These are phyloP conservation scores for Pyrus bretschneideri DNA, from an alignment of 306 rosid genomes.

Conservation along the genomic window DNA sequence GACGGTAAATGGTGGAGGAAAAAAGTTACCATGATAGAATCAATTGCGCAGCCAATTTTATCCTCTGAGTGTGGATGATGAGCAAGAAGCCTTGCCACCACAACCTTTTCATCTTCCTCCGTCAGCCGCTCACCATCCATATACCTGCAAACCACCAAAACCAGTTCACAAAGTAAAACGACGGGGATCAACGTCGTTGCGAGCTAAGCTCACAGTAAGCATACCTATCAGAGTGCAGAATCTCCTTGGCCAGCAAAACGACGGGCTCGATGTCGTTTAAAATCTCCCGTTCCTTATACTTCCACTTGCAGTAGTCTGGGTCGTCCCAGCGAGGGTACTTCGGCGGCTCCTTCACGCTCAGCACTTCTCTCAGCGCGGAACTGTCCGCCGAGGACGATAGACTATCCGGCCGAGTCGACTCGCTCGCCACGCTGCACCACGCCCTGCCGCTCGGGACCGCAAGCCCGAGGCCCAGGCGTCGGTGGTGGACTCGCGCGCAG, in stretches of 20 bases:
- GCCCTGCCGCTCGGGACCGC: conserved; percentile 22
- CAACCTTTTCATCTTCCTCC: conserved; percentile 53
- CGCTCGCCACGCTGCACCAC: conserved; percentile 33
- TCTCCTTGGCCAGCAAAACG: conserved; percentile 47
- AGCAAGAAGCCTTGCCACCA: conserved; percentile 62
- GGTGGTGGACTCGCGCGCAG: conserved; percentile 34
- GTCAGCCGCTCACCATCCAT: conserved; percentile 55
- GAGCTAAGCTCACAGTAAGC: neutral
- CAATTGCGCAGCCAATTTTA: conserved; percentile 86
- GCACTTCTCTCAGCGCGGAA: conserved; percentile 1
- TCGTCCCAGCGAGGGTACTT: conserved; percentile 37
- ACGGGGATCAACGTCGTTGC: neutral
- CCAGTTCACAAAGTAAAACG: neutral
- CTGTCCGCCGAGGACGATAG: conserved; percentile 13
- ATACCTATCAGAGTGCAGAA: conserved; percentile 60
- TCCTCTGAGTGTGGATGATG: conserved; percentile 73
- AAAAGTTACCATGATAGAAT: conserved; percentile 65
- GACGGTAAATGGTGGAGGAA: neutral
- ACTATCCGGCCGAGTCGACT: conserved; percentile 30
- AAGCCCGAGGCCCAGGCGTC: conserved; percentile 18
- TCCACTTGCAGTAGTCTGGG: conserved; percentile 60
- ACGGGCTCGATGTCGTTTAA: conserved; percentile 62
- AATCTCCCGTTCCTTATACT: conserved; percentile 55
- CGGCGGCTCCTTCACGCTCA: conserved; percentile 24
- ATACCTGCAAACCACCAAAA: conserved; percentile 32